Evolutionary conservation across 345 rosid species (phyloP), one percentile per base, ranked within the genome.

Genomic region (Melastoma malabathricum): DNA sequence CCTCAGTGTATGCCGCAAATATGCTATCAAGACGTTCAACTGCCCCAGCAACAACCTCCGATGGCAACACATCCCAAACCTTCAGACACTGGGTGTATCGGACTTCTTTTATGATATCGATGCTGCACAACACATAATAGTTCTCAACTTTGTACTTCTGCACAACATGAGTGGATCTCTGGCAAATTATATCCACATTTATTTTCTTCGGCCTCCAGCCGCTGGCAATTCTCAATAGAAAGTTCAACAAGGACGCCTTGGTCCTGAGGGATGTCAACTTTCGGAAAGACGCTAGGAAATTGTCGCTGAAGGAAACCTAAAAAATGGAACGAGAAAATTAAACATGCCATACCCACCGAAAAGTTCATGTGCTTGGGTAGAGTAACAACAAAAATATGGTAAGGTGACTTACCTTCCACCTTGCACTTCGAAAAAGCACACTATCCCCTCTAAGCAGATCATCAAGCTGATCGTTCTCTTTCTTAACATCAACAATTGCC

Each of bases 151-250:
- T 75, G 6, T 58, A 72, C 39, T 73, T 62, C 56, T 77, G 80
- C 48, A 75, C 60, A 50, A 70, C 54, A 48, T 64, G 72, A 20
- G 50, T 57, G 31, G 79, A 72, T 27, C 48, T 63, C 25, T 49
- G 63, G 55, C 68, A 77, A 38, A 44, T 6, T 10, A 46, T 5
- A 29, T 78, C 74, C 23, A 65, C 61, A 22, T 64, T 64, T 23
- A 52, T 55, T 34, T 23, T 68, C 69, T 65, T 71, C 1, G 83
- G 82, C 18, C 80, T 68, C 83, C 80, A 74, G 38, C 86, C 86
- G 17, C 62, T 44, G 1, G 83, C 59, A 44, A 80, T 73, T 55
- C 41, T 64, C 44, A 62, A 48, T 22, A 80, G 50, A 45, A 62
- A 58, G 44, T 53, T 57, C 43, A 80, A 43, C 44, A 64, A 68